Evolutionary conservation across 805 yeast genomes (phyloP), one percentile per base, ranked within the genome.

Genomic region (Lipomyces sp.): DNA sequence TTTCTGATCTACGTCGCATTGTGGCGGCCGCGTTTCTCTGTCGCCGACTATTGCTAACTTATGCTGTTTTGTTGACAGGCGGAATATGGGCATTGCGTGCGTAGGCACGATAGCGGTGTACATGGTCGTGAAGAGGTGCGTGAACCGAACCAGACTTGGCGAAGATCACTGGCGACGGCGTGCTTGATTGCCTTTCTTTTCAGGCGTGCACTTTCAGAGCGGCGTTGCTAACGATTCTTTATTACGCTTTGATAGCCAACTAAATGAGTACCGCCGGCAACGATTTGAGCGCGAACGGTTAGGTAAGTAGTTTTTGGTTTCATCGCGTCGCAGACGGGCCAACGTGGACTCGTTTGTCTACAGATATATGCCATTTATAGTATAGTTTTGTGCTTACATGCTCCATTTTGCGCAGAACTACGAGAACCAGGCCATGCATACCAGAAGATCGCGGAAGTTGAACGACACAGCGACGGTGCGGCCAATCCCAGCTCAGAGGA

Each of bases 401-500:
- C 6, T 28, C 21, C 16, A n/a, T 28, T 26, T 14, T 6, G 14
- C 4, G 7, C 21, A 51, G 56, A 38, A 16, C 32, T 31, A 5
- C 37, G 51, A 2, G 47, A 37, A 29, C 51, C 56, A 19, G 49
- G 49, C 7, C 57, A 53, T 23, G 43, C 28, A 8, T 53, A 43
- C 39, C 58, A 53, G 34, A 49, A 47, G 39, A 53, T 53, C 22
- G 53, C 58, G 14, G 58, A 53, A 37, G 54, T 50, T 8, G 58
- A 53, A 39, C 23, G 39, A 4, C 58, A 46, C 22, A 19, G 39
- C 31, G 58, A 46, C 31, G 58, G 58, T 1, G 58, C 58, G n/a
- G 49, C 58, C 31, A 50, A 46, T 32, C 58, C 58, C 13, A 51
- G 57, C 16, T 47, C 53, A 10, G 58, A 53, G 39, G 58, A 53